Evolutionary conservation across 257 asterid species (phyloP), one percentile per base, ranked within the genome.

Genomic region (Petunia axillaris): DNA sequence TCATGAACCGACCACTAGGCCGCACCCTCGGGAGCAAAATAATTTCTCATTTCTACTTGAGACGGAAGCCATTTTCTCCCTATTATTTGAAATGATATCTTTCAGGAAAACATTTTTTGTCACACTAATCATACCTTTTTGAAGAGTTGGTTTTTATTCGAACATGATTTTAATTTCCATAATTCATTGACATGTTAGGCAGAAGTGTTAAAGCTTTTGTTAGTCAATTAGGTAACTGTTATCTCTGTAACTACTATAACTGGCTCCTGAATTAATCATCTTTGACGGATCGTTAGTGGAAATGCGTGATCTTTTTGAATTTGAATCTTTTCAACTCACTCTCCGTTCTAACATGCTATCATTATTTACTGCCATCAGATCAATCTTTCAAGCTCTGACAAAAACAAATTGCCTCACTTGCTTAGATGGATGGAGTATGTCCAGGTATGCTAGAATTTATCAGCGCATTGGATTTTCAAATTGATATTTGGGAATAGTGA

Each of bases 371-470:
- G 54, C 76, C 62, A 63, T 67, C 88, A 95, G 99, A 65, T 81
- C 85, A 87, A 90, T 81, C 91, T 90, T 80, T 86, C 97, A 44
- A 82, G 85, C 60, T 80, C 89, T 7, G 95, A 91, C 65, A 86
- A 82, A 87, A 89, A 82, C 64, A 91, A 88, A 63, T 79, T 94
- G 78, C 96, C 97, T 50, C 95, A 94, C 84, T 81, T 96, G 85
- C 75, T 90, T 83, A 91, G 98, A 86, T 92, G 98, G 98, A 82
- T 87, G 86, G 96, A 88, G 81, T 92, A 94, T 86, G 89, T 96
- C 82, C 99, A 94, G 98, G 98, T 94, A 82, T 82, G 68, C 44
- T n/a, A 35, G 10, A 63, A 25, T 79, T 75, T 43, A 35, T 73
- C 62, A 14, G 59, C 4, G 10, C 9, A n/a, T 38, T 54, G 1